phyloP scores from a whole-genome alignment of 2,329 filamentous ascomycete species.

The Pseudogymnoascus sp. region DNA sequence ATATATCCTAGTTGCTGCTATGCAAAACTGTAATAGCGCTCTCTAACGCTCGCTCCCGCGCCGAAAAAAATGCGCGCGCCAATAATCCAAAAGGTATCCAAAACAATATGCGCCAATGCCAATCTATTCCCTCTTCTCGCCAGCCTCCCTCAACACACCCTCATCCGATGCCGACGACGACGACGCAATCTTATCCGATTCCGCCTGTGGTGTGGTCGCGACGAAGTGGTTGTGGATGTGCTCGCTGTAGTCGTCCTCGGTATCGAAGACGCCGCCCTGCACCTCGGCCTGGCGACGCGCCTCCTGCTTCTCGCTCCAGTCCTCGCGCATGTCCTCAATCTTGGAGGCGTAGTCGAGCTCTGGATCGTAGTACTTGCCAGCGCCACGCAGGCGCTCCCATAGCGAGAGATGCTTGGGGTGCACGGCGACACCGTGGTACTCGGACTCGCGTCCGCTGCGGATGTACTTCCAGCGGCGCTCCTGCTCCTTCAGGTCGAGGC shows the following conservation, averaged over 20 bases:
- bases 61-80: background rate
- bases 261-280: conserved; percentile 17
- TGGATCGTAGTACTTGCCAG: conserved; percentile 75
- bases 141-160: background rate
- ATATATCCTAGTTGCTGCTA: background rate
- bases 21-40: background rate
- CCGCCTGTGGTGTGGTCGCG: background rate
- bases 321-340: conserved; percentile 68
- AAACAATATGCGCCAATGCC: background rate
- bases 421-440: conserved; percentile 90
- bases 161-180: background rate
- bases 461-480: conserved; percentile 90
- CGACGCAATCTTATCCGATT: background rate
- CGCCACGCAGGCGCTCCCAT: conserved; percentile 75
- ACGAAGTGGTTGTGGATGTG: conserved; percentile 21
- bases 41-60: background rate
- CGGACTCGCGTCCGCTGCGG: conserved; percentile 62
- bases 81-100: background rate
- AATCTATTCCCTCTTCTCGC: background rate
- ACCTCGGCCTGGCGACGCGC: conserved; percentile 18
- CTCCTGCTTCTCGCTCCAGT: conserved; percentile 50
- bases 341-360: conserved; percentile 75
- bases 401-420: conserved; percentile 80
- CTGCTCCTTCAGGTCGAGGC: conserved; percentile 93
- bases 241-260: conserved; percentile 19